phyloP scores from a whole-genome alignment of 2,329 filamentous ascomycete species.

The Chalaropsis ovoidea region DNA sequence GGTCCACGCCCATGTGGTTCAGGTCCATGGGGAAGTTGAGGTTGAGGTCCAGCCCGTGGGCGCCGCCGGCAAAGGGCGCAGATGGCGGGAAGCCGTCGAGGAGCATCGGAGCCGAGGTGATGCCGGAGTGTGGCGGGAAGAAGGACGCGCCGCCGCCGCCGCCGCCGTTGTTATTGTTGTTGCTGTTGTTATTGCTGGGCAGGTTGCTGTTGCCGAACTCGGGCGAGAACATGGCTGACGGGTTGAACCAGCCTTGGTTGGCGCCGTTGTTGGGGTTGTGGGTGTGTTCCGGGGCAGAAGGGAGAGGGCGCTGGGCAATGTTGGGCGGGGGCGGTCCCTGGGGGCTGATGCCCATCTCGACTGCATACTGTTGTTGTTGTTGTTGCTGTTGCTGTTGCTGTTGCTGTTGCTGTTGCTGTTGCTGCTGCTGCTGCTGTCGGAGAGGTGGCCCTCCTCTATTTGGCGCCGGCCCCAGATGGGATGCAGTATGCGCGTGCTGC shows the following conservation, averaged over 20 bases:
- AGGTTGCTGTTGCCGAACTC: neutral
- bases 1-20: slow-evolving; percentile 27
- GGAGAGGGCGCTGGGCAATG: slow-evolving; percentile 33
- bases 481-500: slow-evolving; percentile 17
- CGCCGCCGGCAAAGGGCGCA: slow-evolving; percentile 20
- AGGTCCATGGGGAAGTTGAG: slow-evolving; percentile 32
- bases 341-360: neutral
- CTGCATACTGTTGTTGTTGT: slow-evolving; percentile 16
- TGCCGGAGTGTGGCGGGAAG: slow-evolving; percentile 36
- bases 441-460: slow-evolving; percentile 17
- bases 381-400: slow-evolving; percentile 26
- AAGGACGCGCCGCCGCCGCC: slow-evolving; percentile 22
- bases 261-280: neutral
- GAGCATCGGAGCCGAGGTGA: slow-evolving; percentile 34
- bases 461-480: slow-evolving; percentile 12
- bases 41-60: slow-evolving; percentile 23
- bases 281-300: slow-evolving; percentile 23
- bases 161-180: slow-evolving; percentile 13
- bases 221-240: slow-evolving; percentile 25
- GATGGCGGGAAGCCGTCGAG: slow-evolving; percentile 28
- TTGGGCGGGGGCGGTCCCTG: slow-evolving; percentile 29
- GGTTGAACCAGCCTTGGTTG: slow-evolving; percentile 20
- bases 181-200: slow-evolving; percentile 18
- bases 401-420: slow-evolving; percentile 27
- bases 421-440: slow-evolving; percentile 23